A percentile compares a stretch with the other conserved stretches of the same genome.
Conservation (phyloP, 495 filamentous ascomycete species). For the Glonium stellatum region DNA sequence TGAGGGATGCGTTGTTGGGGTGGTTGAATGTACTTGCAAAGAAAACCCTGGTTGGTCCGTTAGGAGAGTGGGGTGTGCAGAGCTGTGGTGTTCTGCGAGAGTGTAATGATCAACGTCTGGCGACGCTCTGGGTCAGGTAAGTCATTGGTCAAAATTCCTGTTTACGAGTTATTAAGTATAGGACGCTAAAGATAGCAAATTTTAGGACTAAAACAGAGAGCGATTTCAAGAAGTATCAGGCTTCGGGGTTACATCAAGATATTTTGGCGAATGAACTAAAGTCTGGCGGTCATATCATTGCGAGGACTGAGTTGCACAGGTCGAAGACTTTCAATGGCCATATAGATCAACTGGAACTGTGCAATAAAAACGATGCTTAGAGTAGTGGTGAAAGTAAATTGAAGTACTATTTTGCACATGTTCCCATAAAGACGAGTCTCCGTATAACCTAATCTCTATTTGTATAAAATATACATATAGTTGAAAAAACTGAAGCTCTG, state of each 20-base stretch:
- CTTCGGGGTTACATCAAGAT: neutral
- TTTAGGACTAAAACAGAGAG: neutral
- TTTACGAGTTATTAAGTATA: neutral
- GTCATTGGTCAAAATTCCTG: neutral
- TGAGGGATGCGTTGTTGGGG: neutral
- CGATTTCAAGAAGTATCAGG: neutral
- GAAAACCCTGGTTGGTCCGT: neutral
- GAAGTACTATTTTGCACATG: too few species aligned
- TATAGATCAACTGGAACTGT: too few species aligned
- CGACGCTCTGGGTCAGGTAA: slow-evolving; percentile 1
- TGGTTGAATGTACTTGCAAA: neutral
- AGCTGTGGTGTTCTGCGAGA: neutral
- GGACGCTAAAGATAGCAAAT: neutral
- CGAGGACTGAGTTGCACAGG: neutral
- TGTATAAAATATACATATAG: too few species aligned
- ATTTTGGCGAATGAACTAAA: neutral
- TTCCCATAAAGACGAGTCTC: too few species aligned
- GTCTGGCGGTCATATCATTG: neutral
- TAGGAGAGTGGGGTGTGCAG: neutral
- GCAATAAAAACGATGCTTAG: too few species aligned
- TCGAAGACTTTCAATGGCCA: neutral
- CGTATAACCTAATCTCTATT: too few species aligned
- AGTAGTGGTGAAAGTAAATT: too few species aligned
- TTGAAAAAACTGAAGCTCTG: too few species aligned
- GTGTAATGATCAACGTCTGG: neutral